Base-by-base conservation (phyloP, 2,329 filamentous ascomycete genomes). In the Trichoderma simmonsii region DNA sequence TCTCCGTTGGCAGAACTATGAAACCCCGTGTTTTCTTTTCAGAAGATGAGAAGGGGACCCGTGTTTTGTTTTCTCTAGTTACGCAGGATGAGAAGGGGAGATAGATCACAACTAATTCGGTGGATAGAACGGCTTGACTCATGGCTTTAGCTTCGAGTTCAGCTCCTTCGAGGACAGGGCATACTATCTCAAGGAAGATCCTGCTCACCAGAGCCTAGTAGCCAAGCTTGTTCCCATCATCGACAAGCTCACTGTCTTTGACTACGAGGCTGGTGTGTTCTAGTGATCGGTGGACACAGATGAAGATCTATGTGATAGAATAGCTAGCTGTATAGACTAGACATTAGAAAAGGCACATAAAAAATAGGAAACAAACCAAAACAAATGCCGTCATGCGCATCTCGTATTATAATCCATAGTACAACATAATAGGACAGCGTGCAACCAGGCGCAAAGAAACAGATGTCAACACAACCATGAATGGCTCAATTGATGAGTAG, bases 131-230 rank as follows among this genome's bases (percentile, higher is more conserved):
- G 54, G 70, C 3, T 21, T 68, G 28, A 68, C 70, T 18, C 64
- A 71, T 32, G 70, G 24, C 11, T 71, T 71, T n/a, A 56, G 51
- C 51, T 21, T 71, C 26, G 48, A 68, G 7, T 68, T 71, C 51
- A 7, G 15, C 18, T 59, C 61, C 8, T 1, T 21, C 14, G 63
- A 68, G 26, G 62, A 71, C 15, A 66, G 63, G n/a, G 63, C 48
- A n/a, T 71, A 68, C 36, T 71, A 68, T 11, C 11, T 68, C n/a
- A 51, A 59, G 7, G 14, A 66, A 15, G 70, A 71, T 26, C 36
- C 63, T 36, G 70, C 70, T 60, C 71, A 71, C 61, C 30, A 30
- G 34, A 21, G 28, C 3, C 63, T 71, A 1, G 30, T 43, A 3
- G 51, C 14, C 26, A 34, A 18, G 6, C 32, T 54, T 43, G 9